Base-by-base conservation (phyloP, 2,329 filamentous ascomycete species). In the Didymella exigua region DNA sequence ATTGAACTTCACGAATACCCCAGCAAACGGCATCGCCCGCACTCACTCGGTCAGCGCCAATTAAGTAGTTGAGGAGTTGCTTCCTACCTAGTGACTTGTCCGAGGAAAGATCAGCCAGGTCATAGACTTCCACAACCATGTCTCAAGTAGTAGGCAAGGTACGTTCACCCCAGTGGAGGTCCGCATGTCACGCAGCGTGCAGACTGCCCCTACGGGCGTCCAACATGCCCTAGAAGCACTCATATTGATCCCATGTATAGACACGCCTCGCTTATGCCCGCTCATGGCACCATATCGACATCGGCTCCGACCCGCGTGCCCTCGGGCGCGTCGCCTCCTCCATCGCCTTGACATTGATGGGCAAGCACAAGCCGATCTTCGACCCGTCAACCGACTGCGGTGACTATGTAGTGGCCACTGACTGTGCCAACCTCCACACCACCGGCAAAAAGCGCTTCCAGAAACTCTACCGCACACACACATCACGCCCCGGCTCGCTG, bases 341-440 rank as follows among this genome's bases (percentile, higher is more conserved):
- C 60, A 96, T 97, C 76, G 93, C 93, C 59, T 82, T 88, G 49
- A 82, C 91, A 57, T 86, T 97, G 47, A 97, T 98, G 93, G 95
- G 95, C 79, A 99, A 99, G 83, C 89, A 99, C 84, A 99, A 99
- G 80, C 95, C 95, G 19, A 96, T 95, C 76, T 99, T 87, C 80
- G 91, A 98, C 78, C 95, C 95, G 1, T 96, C 92, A 19, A 97
- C 93, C 58, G 95, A 99, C 82, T 98, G 95, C 83, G 95, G 95
- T 67, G 95, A 99, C 85, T 99, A 99, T 77, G 93, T 99, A 11
- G 93, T 99, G 1, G 93, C 95, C 46, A 91, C 91, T 31, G 88
- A 92, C 75, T 98, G 95, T 81, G 85, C 89, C 34, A 87, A 93
- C 42, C 82, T 99, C 44, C 87, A 93, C 79, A 89, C 87, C 1